Base-by-base conservation (phyloP, 2,329 filamentous ascomycete genomes). In the Neonectria hederae region DNA sequence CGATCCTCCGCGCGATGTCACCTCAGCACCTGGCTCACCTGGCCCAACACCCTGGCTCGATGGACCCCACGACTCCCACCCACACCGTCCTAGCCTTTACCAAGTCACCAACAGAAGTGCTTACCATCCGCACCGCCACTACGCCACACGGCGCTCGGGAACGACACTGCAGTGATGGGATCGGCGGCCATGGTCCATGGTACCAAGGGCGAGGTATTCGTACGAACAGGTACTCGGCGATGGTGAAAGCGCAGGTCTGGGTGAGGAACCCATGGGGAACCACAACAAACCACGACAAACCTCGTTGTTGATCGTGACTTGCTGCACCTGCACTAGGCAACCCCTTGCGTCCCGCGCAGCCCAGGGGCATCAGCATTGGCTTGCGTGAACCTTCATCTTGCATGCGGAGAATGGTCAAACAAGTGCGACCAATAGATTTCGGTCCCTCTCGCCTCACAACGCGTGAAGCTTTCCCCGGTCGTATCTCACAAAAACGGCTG, bases 41-140 rank as follows among this genome's bases (percentile, higher is more conserved):
- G 26, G 46, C 24, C 46, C 53, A 42, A 57, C 22, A 73, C 70
- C 70, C 70, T 73, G 70, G 70, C 56, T 49, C 59, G 67, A 65
- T 66, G 67, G 68, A 63, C 57, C 63, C 52, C 43, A 65, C 60
- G 65, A 69, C 70, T 72, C 57, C 69, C 70, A 72, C 70, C 43
- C 55, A 48, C 48, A 42, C 38, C 21, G 9, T 11, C n/a, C 30
- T 42, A 48, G 30, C 22, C 28, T 38, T 28, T 21, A 26, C 51
- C 49, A 62, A 62, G 52, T 54, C 59, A 54, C 48, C 46, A 56
- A 54, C 42, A n/a, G 32, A 22, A 49, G 24, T 13, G 14, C 35
- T 26, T 35, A 24, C 38, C 35, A 57, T 58, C 21, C 35, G 42
- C 46, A 49, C 40, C 54, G 53, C 54, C 60, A 58, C 53, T 45